These are phyloP conservation scores for Triadica sebifera DNA, from an alignment of 345 rosid genomes.

Conservation along the genomic window DNA sequence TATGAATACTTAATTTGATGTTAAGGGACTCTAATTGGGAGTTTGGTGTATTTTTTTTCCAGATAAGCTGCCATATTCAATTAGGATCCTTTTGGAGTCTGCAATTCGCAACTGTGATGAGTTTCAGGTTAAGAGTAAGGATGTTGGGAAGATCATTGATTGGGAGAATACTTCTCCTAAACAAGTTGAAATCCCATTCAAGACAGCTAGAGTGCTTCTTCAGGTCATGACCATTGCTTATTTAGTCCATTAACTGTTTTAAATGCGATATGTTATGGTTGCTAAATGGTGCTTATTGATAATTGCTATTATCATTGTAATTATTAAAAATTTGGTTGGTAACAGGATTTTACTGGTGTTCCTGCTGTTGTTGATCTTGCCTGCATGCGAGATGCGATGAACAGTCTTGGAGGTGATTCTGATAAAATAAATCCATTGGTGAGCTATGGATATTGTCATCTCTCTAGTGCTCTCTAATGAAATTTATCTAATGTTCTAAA, in stretches of 20 bases:
- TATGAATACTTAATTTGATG: not conserved
- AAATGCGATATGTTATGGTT: not conserved
- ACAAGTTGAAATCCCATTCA: conserved; percentile 76
- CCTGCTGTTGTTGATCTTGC: conserved; percentile 90
- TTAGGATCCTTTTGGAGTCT: conserved; percentile 70
- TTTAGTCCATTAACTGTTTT: not conserved
- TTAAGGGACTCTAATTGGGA: conserved; percentile 1
- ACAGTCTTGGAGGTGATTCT: conserved; percentile 63
- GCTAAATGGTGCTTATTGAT: not conserved
- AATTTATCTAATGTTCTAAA: not conserved
- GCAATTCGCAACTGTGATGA: conserved; percentile 80
- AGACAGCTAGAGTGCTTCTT: conserved; percentile 77
- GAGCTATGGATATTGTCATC: conserved; percentile 17
- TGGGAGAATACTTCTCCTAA: conserved; percentile 72
- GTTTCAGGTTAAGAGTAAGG: conserved; percentile 71
- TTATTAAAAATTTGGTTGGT: not conserved
- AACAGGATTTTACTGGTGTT: conserved; percentile 75
- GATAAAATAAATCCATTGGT: conserved; percentile 70
- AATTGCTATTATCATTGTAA: not conserved
- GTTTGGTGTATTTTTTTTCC: conserved; percentile 19
- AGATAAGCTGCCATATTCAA: conserved; percentile 70
- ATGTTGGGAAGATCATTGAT: conserved; percentile 81
- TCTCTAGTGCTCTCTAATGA: not conserved
- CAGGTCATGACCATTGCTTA: conserved; percentile 39
- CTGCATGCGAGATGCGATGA: conserved; percentile 85